phyloP scores from a whole-genome alignment of 805 yeast species.

The Ogataea trehaloabstinens region DNA sequence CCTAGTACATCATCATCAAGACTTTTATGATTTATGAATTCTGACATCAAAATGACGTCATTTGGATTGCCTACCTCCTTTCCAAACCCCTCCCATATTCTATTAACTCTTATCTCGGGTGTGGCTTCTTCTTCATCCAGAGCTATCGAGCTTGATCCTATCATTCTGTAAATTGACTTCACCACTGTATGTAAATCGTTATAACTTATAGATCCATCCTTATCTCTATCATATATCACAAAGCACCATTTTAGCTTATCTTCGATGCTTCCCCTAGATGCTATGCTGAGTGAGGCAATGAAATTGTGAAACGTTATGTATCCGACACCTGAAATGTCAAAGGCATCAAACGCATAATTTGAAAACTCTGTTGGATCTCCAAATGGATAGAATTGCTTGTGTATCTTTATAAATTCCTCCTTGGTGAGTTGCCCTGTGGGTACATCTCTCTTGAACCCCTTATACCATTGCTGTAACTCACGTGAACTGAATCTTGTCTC shows the following conservation, averaged over 20 bases:
- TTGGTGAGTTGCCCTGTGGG: constrained; percentile 85
- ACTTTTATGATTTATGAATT: constrained; percentile 78
- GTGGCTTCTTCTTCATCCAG: constrained; percentile 87
- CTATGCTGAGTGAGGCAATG: constrained; percentile 79
- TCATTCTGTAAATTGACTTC: constrained; percentile 87
- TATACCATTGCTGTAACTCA: constrained; percentile 97
- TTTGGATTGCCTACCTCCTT: constrained; percentile 65
- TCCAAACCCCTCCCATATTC: constrained; percentile 54
- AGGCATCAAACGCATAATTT: constrained; percentile 80
- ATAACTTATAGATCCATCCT: constrained; percentile 71
- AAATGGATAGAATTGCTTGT: constrained; percentile 96
- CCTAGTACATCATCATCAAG: constrained; percentile 72
- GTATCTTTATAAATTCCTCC: constrained; percentile 86
- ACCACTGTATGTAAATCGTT: constrained; percentile 80
- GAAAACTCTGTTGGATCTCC: constrained; percentile 96
- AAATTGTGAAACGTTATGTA: constrained; percentile 90
- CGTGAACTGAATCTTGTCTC: constrained; percentile 90
- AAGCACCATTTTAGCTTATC: constrained; percentile 91
- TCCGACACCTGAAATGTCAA: constrained; percentile 79
- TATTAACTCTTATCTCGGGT: constrained; percentile 82
- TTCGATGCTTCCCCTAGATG: constrained; percentile 80
- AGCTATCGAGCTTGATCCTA: constrained; percentile 83
- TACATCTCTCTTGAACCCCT: constrained; percentile 91
- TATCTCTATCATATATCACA: constrained; percentile 78
- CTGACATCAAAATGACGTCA: constrained; percentile 73